phyloP scores from a whole-genome alignment of 1,139 yeast species.

The Geotrichum candidum region DNA sequence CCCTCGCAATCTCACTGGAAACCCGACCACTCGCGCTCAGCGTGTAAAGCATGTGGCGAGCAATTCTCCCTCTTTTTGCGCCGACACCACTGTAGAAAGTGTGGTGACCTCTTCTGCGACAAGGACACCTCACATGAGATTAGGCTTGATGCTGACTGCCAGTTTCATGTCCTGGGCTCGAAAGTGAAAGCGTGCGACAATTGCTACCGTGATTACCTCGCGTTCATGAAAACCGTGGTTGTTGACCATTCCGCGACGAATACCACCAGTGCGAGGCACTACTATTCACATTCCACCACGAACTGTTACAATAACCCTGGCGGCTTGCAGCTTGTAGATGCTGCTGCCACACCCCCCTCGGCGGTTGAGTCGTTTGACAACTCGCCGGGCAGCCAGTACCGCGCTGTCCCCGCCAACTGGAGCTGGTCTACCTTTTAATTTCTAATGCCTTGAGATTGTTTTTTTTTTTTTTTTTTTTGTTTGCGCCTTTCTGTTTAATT shows the following conservation, averaged over 20 bases:
- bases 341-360: conserved; percentile 4
- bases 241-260: not conserved
- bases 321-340: conserved; percentile 1
- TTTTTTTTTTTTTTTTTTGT: not conserved
- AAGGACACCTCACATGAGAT: conserved; percentile 47
- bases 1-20: conserved; percentile 76
- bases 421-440: conserved; percentile 40
- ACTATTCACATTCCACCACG: not conserved
- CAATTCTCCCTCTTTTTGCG: conserved; percentile 54
- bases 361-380: not conserved
- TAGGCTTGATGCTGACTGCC: conserved; percentile 66
- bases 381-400: not conserved
- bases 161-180: conserved; percentile 64
- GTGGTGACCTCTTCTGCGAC: conserved; percentile 87
- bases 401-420: conserved; percentile 38
- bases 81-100: conserved; percentile 88
- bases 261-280: not conserved
- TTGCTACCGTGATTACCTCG: conserved; percentile 65
- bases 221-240: conserved; percentile 8
- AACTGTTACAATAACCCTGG: not conserved
- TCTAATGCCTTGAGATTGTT: not conserved
- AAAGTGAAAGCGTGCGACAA: conserved; percentile 72
- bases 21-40: conserved; percentile 56
- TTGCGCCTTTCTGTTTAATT: not conserved
- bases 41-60: conserved; percentile 60